A percentile compares a stretch with the other conserved stretches of the same genome.
These are phyloP conservation scores for Emmonsiellopsis sp. DNA, from an alignment of 2,329 filamentous ascomycete genomes.

Conservation along the genomic window DNA sequence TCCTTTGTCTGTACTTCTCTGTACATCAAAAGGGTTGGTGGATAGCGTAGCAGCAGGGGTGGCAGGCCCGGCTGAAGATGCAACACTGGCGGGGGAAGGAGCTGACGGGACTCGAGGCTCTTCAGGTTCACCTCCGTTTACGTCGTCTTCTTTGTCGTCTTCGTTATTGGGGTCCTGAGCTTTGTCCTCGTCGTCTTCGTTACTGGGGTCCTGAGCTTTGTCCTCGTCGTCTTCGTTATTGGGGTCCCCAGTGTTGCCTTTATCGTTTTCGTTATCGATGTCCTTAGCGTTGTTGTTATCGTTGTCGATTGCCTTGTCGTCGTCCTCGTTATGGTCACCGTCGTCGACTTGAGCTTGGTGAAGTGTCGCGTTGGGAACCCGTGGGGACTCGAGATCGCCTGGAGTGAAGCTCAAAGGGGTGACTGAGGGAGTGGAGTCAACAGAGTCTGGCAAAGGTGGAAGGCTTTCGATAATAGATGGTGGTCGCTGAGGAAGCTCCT, in stretches of 20 bases:
- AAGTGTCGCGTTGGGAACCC: neutral
- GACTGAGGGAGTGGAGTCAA: constrained; percentile 7
- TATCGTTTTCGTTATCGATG: neutral
- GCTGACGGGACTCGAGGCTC: neutral
- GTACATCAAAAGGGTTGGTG: constrained; percentile 6
- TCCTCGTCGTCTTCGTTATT: neutral
- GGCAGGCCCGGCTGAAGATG: neutral
- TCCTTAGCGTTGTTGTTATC: neutral
- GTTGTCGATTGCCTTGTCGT: neutral
- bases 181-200: neutral
- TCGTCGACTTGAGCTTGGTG: neutral
- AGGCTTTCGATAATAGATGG: constrained; percentile 14
- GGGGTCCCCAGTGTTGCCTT: neutral
- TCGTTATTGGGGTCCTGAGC: neutral
- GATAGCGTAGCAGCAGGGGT: constrained; percentile 2
- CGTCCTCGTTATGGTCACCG: neutral
- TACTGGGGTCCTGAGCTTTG: neutral
- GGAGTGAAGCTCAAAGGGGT: constrained; percentile 7
- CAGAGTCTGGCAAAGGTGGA: constrained; percentile 8
- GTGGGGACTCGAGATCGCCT: constrained; percentile 1
- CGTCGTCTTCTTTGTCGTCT: neutral
- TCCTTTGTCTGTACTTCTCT: constrained; percentile 5
- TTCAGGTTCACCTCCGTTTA: constrained; percentile 1
- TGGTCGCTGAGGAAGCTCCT: constrained; percentile 5
- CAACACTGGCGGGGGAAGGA: neutral